phyloP scores from a whole-genome alignment of 2,329 filamentous ascomycete genomes.

The Arachnopeziza araneosa region DNA sequence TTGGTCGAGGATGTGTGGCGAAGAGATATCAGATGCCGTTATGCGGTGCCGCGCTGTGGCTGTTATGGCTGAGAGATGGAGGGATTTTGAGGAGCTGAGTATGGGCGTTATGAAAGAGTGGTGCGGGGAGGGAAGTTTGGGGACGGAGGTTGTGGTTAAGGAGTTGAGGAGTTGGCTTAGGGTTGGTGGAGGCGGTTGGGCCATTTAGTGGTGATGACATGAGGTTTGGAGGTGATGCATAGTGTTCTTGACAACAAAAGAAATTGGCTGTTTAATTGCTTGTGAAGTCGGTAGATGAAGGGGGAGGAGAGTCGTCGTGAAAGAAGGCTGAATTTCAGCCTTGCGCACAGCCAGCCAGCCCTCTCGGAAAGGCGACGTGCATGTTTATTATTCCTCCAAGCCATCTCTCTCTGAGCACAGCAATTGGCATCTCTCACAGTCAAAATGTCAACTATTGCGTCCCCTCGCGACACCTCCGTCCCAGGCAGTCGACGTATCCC shows the following conservation, averaged over 20 bases:
- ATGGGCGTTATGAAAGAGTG: slow-evolving; percentile 16
- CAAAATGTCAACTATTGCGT: slow-evolving; percentile 59
- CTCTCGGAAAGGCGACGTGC: not conserved
- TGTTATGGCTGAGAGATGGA: slow-evolving; percentile 34
- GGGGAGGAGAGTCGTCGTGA: not conserved
- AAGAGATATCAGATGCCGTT: slow-evolving; percentile 66
- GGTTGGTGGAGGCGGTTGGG: slow-evolving; percentile 7
- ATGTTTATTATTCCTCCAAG: not conserved
- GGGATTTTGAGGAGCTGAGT: slow-evolving; percentile 11
- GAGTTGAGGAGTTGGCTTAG: slow-evolving; percentile 16
- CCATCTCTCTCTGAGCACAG: not conserved
- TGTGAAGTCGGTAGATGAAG: not conserved
- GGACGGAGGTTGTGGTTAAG: slow-evolving; percentile 17
- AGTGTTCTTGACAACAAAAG: no score
- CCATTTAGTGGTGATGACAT: no score
- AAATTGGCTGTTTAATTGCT: no score
- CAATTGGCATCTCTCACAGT: slow-evolving; percentile 1
- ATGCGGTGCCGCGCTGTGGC: slow-evolving; percentile 79
- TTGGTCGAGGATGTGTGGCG: slow-evolving; percentile 41
- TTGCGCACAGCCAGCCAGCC: not conserved
- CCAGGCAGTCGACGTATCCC: slow-evolving; percentile 47
- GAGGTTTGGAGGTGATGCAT: no score
- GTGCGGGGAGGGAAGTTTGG: slow-evolving; percentile 18
- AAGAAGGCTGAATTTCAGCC: not conserved
- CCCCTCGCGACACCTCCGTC: slow-evolving; percentile 54